phyloP scores from a whole-genome alignment of 805 yeast species.

The Metschnikowia hibisci region DNA sequence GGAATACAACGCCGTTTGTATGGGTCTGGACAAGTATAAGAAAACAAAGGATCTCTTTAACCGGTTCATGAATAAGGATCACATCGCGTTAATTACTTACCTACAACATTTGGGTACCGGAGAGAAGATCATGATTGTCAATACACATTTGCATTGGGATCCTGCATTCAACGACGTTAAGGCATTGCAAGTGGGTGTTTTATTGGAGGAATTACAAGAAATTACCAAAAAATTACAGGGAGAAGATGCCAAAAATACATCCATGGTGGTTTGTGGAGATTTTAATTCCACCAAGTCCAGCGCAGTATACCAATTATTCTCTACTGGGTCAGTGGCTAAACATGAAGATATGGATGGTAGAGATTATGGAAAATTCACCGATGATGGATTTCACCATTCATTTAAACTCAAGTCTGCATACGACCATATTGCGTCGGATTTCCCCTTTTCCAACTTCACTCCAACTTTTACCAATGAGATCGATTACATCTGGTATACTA shows the following conservation, averaged over 20 bases:
- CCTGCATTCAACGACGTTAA: slow-evolving; percentile 95
- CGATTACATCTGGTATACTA: slow-evolving; percentile 94
- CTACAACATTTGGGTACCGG: slow-evolving; percentile 73
- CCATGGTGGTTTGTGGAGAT: slow-evolving; percentile 91
- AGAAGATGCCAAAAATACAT: slow-evolving; percentile 56
- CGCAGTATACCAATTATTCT: slow-evolving; percentile 88
- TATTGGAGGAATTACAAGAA: slow-evolving; percentile 80
- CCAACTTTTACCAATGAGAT: slow-evolving; percentile 91
- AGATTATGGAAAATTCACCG: slow-evolving; percentile 88
- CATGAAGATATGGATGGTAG: slow-evolving; percentile 82
- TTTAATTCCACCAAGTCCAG: slow-evolving; percentile 83
- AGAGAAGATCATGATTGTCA: slow-evolving; percentile 68
- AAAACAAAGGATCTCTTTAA: slow-evolving; percentile 93
- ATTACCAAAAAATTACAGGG: slow-evolving; percentile 50
- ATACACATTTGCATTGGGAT: slow-evolving; percentile 98
- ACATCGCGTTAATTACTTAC: slow-evolving; percentile 74
- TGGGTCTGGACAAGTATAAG: slow-evolving; percentile 80
- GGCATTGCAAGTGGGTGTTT: slow-evolving; percentile 88
- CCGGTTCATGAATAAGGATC: slow-evolving; percentile 94
- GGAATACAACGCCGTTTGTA: slow-evolving; percentile 79
- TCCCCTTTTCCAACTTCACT: slow-evolving; percentile 91
- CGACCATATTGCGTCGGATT: slow-evolving; percentile 68
- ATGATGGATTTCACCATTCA: slow-evolving; percentile 79
- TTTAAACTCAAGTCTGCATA: slow-evolving; percentile 84
- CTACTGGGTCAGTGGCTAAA: slow-evolving; percentile 72